Conservation (phyloP, 2,329 filamentous ascomycete genomes). For the Aureobasidium namibiae region DNA sequence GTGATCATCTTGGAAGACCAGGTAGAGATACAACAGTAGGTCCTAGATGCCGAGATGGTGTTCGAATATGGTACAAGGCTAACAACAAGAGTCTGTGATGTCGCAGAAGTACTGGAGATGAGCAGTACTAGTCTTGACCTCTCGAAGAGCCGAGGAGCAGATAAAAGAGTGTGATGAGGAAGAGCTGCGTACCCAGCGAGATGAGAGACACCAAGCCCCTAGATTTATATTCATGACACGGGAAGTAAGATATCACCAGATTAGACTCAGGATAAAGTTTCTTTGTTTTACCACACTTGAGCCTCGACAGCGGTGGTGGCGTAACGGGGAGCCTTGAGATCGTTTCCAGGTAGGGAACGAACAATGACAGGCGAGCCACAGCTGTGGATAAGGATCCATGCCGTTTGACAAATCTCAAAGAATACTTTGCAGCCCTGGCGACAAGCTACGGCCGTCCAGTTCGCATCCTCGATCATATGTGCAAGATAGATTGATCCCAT, state of each 20-base stretch:
- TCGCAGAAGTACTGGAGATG: too few species aligned
- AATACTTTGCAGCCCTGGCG: not conserved
- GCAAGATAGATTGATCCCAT: not conserved
- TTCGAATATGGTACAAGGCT: not conserved
- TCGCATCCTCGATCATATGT: not conserved
- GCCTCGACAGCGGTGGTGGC: constrained; percentile 5
- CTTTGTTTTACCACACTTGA: not conserved
- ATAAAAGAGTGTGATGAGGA: constrained; percentile 2
- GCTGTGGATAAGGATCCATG: constrained; percentile 3
- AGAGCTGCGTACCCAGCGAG: not conserved
- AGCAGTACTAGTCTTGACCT: not conserved
- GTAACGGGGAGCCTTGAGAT: constrained; percentile 2
- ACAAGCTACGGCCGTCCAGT: not conserved
- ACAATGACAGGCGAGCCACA: constrained; percentile 4
- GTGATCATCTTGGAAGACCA: not conserved
- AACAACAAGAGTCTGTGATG: not conserved
- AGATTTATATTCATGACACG: not conserved
- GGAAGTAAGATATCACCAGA: not conserved
- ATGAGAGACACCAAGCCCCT: not conserved
- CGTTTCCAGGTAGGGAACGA: constrained; percentile 8
- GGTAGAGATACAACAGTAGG: not conserved
- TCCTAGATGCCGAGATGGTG: too few species aligned
- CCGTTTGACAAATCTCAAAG: constrained; percentile 7
- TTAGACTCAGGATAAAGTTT: not conserved
- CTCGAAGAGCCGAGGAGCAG: not conserved